Evolutionary conservation across 129 eudicot species (phyloP), one percentile per base, ranked within the genome.

Genomic region (Centella asiatica): DNA sequence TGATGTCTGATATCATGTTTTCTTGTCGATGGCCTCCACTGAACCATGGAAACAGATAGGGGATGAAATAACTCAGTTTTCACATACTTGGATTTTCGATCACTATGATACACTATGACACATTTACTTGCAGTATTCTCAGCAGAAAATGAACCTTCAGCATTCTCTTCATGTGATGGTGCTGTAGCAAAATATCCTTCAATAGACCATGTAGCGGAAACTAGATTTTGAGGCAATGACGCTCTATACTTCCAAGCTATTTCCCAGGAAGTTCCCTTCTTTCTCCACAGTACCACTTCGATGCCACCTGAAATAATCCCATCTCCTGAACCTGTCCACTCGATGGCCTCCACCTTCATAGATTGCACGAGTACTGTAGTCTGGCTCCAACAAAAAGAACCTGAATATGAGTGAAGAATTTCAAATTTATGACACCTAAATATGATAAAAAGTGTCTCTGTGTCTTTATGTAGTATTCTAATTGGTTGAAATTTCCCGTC

Each of bases 301-400:
- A 59, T 45, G 56, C 99, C 99, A 52, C 79, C 99, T 68, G 95
- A 62, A 68, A 92, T 52, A 58, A 92, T 70, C 69, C 99, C 99
- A 76, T 92, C 96, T 45, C 95, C 99, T 33, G 99, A 87, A 53
- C 77, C 77, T 8, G 95, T 84, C 96, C 99, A 92, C 64, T 73
- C 78, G 64, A 92, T 72, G 62, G 84, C 76, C 58, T 87, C 83
- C 39, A 84, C 75, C 53, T 80, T 80, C 22, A 72, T 62, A 60
- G 83, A 74, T 69, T 84, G 96, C 71, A 70, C 74, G 44, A 92
- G 96, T 55, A 66, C 63, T 45, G 95, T 83, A 74, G 76, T 87
- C 99, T 92, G 96, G 78, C 96, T 87, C 99, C 99, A 92, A 92
- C 80, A 84, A 87, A 82, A 92, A 92, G 96, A 92, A 82, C 96